A percentile compares a stretch with the other conserved stretches of the same genome.
Conservation (phyloP, 1,139 yeast genomes). For the Nakaseomyces nivariensis region DNA sequence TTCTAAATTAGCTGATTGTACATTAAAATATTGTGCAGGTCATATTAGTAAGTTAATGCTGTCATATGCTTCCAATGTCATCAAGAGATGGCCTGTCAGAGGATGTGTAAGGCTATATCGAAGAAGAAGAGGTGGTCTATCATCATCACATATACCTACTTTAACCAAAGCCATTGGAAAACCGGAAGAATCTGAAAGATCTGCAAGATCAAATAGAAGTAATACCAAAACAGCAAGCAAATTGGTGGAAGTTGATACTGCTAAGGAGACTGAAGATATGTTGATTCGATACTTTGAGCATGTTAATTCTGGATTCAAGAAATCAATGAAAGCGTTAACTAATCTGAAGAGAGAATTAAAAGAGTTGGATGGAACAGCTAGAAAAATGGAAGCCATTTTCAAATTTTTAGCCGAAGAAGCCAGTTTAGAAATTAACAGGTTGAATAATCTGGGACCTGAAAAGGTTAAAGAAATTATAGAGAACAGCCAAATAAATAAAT, state of each 20-base stretch:
- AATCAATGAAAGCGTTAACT: slow-evolving; percentile 13
- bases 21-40: too few relatives aligned
- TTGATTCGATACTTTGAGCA: slow-evolving; percentile 16
- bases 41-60: too few relatives aligned
- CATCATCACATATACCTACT: not conserved
- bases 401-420: slow-evolving; percentile 19
- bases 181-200: too few relatives aligned
- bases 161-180: not conserved
- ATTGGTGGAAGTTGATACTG: not conserved
- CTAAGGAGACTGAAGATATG: slow-evolving; percentile 8
- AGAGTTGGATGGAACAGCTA: slow-evolving; percentile 2
- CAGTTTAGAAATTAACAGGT: slow-evolving; percentile 17
- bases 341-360: slow-evolving; percentile 9
- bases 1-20: too few relatives aligned
- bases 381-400: slow-evolving; percentile 12
- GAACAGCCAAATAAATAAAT: not conserved
- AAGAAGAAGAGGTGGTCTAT: not conserved
- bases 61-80: not conserved
- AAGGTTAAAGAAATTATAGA: not conserved
- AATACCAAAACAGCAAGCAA: not conserved
- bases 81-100: not conserved
- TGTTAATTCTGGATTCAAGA: slow-evolving; percentile 18
- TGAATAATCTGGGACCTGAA: slow-evolving; percentile 10
- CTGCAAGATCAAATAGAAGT: not conserved
- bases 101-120: not conserved